Evolutionary conservation across 257 asterid genomes (phyloP).

Genomic region (Solanum commersonii): DNA sequence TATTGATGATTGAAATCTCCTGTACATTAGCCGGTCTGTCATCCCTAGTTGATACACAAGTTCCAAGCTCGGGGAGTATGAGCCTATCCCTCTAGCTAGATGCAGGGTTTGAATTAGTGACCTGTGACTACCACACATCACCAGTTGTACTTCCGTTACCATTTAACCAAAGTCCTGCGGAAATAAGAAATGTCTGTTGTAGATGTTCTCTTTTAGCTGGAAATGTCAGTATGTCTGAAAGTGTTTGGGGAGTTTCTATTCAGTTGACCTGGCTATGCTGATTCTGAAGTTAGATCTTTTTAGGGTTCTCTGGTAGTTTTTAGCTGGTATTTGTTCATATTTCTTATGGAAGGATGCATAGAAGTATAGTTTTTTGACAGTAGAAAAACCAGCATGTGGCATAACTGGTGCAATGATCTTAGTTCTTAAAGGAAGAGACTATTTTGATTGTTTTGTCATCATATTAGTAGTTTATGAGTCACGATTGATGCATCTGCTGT

Average conservation of each 20-base stretch:
- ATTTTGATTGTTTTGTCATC: neutral
- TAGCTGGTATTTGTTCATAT: neutral
- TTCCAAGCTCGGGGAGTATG: neutral
- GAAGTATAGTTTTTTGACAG: neutral
- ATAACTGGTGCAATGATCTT: neutral
- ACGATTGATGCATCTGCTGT: neutral
- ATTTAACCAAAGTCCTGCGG: neutral
- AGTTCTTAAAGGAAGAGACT: neutral
- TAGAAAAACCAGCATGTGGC: neutral
- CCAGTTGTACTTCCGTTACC: neutral
- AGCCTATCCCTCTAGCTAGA: neutral
- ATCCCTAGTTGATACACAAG: neutral
- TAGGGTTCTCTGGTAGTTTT: neutral
- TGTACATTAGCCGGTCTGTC: neutral
- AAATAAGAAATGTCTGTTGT: neutral
- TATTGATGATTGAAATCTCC: neutral
- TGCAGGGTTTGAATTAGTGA: neutral
- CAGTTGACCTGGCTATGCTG: neutral
- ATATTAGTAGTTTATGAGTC: neutral
- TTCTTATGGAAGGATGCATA: neutral
- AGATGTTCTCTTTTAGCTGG: neutral
- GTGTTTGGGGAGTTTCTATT: neutral
- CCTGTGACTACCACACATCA: neutral
- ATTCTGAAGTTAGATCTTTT: neutral
- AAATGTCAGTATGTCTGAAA: neutral